phyloP scores from a whole-genome alignment of 164 flowering plant species.

The Piper betle region DNA sequence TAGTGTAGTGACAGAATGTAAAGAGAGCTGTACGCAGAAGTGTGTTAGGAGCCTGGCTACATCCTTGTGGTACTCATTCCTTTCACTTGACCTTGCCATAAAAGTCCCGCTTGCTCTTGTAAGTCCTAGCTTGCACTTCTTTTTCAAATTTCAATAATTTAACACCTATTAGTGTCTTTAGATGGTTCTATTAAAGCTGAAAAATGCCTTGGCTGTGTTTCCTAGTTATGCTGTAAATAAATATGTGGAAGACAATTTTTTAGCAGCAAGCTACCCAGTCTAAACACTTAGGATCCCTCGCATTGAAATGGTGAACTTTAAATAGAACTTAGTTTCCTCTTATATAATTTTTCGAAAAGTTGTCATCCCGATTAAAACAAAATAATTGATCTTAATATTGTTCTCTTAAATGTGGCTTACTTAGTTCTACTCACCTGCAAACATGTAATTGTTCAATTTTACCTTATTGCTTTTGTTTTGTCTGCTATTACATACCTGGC shows the following conservation, averaged over 20 bases:
- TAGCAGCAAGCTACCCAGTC: not conserved
- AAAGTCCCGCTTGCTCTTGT: conserved; percentile 67
- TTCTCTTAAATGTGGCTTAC: no score
- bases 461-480: not conserved
- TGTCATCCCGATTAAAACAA: not conserved
- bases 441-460: not conserved
- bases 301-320: not conserved
- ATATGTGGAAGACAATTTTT: not conserved
- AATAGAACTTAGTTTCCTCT: not conserved
- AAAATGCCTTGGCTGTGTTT: not conserved
- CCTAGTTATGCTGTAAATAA: not conserved
- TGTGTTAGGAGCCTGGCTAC: conserved; percentile 12
- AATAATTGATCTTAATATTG: no score
- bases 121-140: conserved; percentile 20
- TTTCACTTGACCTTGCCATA: conserved; percentile 48
- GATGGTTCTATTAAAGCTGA: not conserved
- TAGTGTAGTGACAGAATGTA: conserved; percentile 5
- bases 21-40: conserved; percentile 16
- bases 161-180: not conserved
- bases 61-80: conserved; percentile 29
- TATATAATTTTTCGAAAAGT: not conserved
- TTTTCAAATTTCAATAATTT: not conserved
- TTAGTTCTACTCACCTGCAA: not conserved
- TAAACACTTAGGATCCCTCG: not conserved
- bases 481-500: conserved; percentile 40